Evolutionary conservation across 768 basidiomycete genomes (phyloP), one percentile per base, ranked within the genome.

Genomic region (Pleurotus platypus): DNA sequence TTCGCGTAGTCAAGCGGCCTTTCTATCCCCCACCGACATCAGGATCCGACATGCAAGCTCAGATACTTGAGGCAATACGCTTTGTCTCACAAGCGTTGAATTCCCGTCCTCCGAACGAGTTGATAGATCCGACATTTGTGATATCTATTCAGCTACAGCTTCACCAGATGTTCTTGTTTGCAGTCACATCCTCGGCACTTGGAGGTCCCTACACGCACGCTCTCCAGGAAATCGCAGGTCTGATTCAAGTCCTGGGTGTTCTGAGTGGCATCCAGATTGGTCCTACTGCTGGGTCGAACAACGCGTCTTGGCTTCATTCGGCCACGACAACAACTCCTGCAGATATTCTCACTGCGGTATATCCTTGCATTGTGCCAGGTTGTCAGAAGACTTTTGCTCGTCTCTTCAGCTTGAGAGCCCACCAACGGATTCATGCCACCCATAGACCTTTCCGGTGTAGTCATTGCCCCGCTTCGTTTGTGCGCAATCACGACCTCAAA

Each of bases 191-290:
- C 37, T 84, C 84, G 11, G 70, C 81, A 5, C 69, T 73, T 24
- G 78, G 77, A 24, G 84, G 81, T 27, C 72, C 70, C 48, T 79
- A 79, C 51, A 82, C 79, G 72, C 78, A 80, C 56, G 74, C 77
- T 0, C 71, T 92, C 1, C 88, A 89, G 66, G 90, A 92, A 68
- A 81, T 92, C 40, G 82, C 85, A 43, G 88, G 87, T n/a, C 76
- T 92, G 53, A 88, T 92, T 57, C 90, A 92, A 63, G 87, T 91
- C 60, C 79, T 92, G 45, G 89, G 89, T 16, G 86, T 92, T 35
- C 79, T 92, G 58, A 89, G 85, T 59, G 88, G 86, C 1, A 85
- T 90, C 43, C 87, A 84, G 62, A 91, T 92, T 53, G 74, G 79
- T 5, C 74, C 79, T 58, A 66, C 77, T 48, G 68, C 73, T 55